phyloP scores from a whole-genome alignment of 306 rosid species.

The Coriaria nepalensis region DNA sequence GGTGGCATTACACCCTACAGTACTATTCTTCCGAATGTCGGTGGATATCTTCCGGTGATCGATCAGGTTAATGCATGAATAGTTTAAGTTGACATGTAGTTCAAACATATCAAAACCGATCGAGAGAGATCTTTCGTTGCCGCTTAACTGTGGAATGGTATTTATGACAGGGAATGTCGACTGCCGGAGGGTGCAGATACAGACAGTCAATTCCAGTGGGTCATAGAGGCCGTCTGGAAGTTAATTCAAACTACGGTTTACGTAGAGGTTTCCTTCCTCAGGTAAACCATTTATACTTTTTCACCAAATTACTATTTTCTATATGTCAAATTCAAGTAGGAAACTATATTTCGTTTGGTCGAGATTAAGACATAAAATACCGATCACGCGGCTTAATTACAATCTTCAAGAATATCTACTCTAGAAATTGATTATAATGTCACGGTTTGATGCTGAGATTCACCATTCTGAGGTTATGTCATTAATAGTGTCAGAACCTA shows the following conservation, averaged over 20 bases:
- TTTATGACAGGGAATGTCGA: constrained; percentile 49
- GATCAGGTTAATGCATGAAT: constrained; percentile 32
- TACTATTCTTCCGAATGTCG: constrained; percentile 41
- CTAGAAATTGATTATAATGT: no score
- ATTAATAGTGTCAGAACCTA: no score
- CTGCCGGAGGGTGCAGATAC: constrained; percentile 75
- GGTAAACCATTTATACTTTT: constrained; percentile 31
- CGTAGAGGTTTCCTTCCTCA: constrained; percentile 87
- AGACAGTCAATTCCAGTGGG: constrained; percentile 78
- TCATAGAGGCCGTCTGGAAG: constrained; percentile 48
- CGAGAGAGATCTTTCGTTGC: no score
- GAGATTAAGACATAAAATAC: no score
- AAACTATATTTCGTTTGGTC: no score
- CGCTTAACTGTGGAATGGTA: no score
- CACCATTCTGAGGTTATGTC: no score
- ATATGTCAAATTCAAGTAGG: no score
- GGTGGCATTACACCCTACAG: constrained; percentile 40
- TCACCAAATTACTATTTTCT: no score
- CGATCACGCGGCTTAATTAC: no score
- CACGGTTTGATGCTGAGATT: no score
- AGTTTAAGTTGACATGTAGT: background rate
- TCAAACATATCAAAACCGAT: background rate
- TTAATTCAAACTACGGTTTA: constrained; percentile 63
- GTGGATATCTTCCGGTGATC: constrained; percentile 63
- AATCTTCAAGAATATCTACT: no score